These are phyloP conservation scores for Tubosaeta brunneosetosa DNA, from an alignment of 768 basidiomycete genomes.

Conservation along the genomic window DNA sequence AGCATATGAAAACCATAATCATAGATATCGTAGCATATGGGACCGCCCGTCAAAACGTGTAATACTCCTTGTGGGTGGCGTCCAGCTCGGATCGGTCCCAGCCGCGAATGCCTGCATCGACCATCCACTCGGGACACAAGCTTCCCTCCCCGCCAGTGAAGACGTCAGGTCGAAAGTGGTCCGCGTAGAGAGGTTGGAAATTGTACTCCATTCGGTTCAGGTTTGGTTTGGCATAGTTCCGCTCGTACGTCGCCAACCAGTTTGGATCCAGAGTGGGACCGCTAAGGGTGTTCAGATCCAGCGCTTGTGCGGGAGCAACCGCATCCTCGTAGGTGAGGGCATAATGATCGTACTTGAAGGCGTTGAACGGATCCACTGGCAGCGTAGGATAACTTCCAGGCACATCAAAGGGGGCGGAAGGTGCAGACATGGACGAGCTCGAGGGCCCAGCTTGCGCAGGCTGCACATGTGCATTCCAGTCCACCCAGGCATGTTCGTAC, in stretches of 20 bases:
- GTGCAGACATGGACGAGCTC: too few relatives aligned
- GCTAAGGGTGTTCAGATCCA: not conserved
- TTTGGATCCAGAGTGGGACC: constrained; percentile 1
- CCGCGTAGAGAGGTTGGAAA: not conserved
- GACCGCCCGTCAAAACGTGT: not conserved
- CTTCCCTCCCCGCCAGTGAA: constrained; percentile 5
- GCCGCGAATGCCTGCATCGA: constrained; percentile 8
- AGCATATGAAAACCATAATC: not conserved
- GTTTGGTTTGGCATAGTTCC: constrained; percentile 1
- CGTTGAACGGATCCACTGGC: not conserved
- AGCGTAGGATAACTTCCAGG: not conserved
- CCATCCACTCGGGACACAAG: constrained; percentile 23
- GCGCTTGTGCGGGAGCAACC: not conserved
- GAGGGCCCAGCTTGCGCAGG: not conserved
- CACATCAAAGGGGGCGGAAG: not conserved
- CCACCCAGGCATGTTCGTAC: not conserved
- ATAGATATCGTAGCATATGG: not conserved
- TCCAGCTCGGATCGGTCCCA: constrained; percentile 12
- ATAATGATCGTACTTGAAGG: not conserved
- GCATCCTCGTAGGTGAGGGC: not conserved
- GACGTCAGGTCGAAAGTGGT: not conserved
- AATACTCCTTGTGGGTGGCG: not conserved
- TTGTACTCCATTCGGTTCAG: not conserved
- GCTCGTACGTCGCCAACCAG: constrained; percentile 12
- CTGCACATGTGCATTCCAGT: not conserved